Evolutionary conservation across 306 rosid species (phyloP), one percentile per base, ranked within the genome.

Genomic region (Cercis canadensis): DNA sequence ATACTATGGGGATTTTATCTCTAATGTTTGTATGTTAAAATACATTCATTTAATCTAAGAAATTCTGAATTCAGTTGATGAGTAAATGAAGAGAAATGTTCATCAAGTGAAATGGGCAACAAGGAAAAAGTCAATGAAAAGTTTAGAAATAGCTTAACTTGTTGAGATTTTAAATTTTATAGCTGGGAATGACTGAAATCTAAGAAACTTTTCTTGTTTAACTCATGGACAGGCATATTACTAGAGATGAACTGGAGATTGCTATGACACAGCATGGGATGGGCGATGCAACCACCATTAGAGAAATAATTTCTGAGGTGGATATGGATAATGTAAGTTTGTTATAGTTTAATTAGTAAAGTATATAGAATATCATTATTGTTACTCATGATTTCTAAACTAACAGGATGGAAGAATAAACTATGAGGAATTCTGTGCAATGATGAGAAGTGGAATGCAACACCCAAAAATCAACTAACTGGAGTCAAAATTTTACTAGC

Each of bases 361-460:
- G 53, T 72, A 46, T 56, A 10, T 18, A 2, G 52, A 45, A 21
- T 43, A 36, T 47, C 32, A 5, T 40, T 17, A 10, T 62, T 32
- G 43, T 50, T 43, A 44, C 82, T 81, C 52, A 71, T 46, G 47
- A 37, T 68, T 62, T 69, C 56, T 71, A 39, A 70, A 6, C 72
- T 41, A 52, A 79, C 75, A 92, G 98, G 98, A 92, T 65, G 98
- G 98, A 29, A 86, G 89, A 75, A 92, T 92, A 78, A 90, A 92
- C 84, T 92, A 90, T 44, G 81, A 82, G 65, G 98, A 92, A 39
- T 92, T 92, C 73, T 92, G 96, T 74, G 61, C 90, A 65, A 92
- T 92, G 98, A 92, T 92, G 98, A 90, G 97, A 86, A 88, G 98
- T 37, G 98, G 97, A 76, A 74, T 80, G 78, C 87, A 77, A 50